Evolutionary conservation across 2,329 filamentous ascomycete species (phyloP).

Genomic region (Scleromitrula shiraiana): DNA sequence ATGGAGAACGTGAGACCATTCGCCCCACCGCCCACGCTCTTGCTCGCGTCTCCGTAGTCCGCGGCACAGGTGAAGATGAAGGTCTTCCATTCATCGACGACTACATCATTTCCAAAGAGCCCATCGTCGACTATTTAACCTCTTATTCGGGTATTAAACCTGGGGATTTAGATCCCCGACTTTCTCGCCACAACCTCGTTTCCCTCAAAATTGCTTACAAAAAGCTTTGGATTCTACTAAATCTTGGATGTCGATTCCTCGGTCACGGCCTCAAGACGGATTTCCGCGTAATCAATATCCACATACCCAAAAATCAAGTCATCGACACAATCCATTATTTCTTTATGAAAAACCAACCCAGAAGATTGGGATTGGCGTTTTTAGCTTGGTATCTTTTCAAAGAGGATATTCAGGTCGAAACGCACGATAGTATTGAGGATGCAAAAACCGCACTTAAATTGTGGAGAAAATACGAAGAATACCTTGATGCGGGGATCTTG

Average conservation of each 20-base stretch:
- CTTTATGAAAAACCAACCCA: slow-evolving; percentile 68
- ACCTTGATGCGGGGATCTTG: slow-evolving; percentile 72
- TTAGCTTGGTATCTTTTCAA: slow-evolving; percentile 85
- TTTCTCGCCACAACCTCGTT: slow-evolving; percentile 76
- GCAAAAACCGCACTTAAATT: slow-evolving; percentile 83
- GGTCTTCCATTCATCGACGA: slow-evolving; percentile 92
- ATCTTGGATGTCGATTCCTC: slow-evolving; percentile 87
- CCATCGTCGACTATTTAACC: slow-evolving; percentile 91
- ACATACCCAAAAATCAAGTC: slow-evolving; percentile 81
- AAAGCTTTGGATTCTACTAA: slow-evolving; percentile 93
- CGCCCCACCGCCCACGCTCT: slow-evolving; percentile 84
- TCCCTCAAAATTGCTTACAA: slow-evolving; percentile 91
- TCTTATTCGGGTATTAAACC: slow-evolving; percentile 86
- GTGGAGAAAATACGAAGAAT: slow-evolving; percentile 85
- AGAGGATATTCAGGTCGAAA: slow-evolving; percentile 87
- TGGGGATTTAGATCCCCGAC: slow-evolving; percentile 72
- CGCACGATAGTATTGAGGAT: slow-evolving; percentile 93
- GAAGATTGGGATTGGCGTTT: slow-evolving; percentile 87
- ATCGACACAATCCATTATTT: slow-evolving; percentile 93
- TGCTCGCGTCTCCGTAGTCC: slow-evolving; percentile 84
- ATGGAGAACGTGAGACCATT: slow-evolving; percentile 86
- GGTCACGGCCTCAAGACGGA: slow-evolving; percentile 92
- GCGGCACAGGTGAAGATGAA: slow-evolving; percentile 69
- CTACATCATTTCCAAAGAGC: slow-evolving; percentile 86
- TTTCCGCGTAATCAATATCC: slow-evolving; percentile 97